These are phyloP conservation scores for Raffaelea arxii DNA, from an alignment of 2,329 filamentous ascomycete species.

Conservation along the genomic window DNA sequence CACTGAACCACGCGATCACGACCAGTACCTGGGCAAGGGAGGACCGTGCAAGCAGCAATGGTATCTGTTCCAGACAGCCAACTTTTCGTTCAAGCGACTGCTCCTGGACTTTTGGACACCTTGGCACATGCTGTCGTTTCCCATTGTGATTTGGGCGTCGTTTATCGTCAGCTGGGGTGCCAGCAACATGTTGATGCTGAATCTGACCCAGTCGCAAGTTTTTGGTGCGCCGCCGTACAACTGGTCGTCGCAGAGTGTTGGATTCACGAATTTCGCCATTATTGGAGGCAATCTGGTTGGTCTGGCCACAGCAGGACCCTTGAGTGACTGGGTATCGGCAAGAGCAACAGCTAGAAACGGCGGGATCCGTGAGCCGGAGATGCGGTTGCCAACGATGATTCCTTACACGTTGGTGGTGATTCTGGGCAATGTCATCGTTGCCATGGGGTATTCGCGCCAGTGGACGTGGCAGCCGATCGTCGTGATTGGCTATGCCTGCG, in stretches of 20 bases:
- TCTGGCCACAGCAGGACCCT: constrained; percentile 29
- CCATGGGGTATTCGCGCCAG: constrained; percentile 33
- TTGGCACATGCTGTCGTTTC: constrained; percentile 52
- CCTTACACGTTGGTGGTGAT: constrained; percentile 35
- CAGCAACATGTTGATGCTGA: constrained; percentile 39
- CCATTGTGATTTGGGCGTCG: constrained; percentile 52
- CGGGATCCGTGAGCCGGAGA: constrained; percentile 37
- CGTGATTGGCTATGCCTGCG: constrained; percentile 33
- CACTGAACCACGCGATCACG: constrained; percentile 18
- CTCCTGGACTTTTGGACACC: constrained; percentile 48
- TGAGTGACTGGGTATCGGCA: constrained; percentile 33
- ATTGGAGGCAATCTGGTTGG: constrained; percentile 31
- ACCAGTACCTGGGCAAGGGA: constrained; percentile 47
- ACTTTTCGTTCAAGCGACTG: constrained; percentile 37
- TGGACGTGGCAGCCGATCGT: constrained; percentile 40
- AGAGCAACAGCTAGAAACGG: constrained; percentile 29
- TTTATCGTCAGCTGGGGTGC: constrained; percentile 47
- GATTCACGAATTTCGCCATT: constrained; percentile 38
- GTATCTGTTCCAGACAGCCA: constrained; percentile 33
- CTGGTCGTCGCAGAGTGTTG: constrained; percentile 22
- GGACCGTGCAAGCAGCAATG: constrained; percentile 46
- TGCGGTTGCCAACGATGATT: constrained; percentile 33
- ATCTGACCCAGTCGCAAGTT: constrained; percentile 43
- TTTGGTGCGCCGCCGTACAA: constrained; percentile 32
- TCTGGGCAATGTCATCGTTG: constrained; percentile 33